Evolutionary conservation across 2,329 filamentous ascomycete genomes (phyloP), one percentile per base, ranked within the genome.

Genomic region (Phyllosticta citrichinensis): DNA sequence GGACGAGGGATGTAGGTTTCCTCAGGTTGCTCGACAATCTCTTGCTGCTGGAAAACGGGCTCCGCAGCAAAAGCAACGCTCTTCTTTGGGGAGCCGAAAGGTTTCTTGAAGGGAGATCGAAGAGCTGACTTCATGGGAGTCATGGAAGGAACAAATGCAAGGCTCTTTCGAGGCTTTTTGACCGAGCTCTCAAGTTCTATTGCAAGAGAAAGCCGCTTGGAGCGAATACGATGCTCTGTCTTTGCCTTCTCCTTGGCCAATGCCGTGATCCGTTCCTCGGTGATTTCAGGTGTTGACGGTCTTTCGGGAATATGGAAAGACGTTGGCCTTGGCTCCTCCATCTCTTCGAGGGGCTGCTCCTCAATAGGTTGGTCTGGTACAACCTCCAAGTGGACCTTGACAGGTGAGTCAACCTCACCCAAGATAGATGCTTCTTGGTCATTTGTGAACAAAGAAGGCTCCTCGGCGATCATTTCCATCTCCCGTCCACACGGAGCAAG

Each of bases 21-120:
- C 1, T 54, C 54, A 17, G 67, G 63, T 5, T 50, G 54, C 10
- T 51, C 30, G 10, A 35, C 3, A 8, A 30, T 25, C 10, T 60
- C 50, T 14, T 68, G 63, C 20, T 58, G 51, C 19, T 58, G 35
- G 24, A 50, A 33, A 5, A 24, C 52, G 22, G 56, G 52, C 25
- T 62, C 55, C 17, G 40, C n/a, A 47, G 56, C 60, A 69, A 69
- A 74, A 12, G 68, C 71, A 11, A 74, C 73, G 20, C 67, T 66
- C 65, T 74, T 74, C 68, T 74, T 74, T 1, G 70, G 71, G 10
- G 70, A 70, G 0, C 66, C 55, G 14, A 66, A 66, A 11, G 63
- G 62, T 63, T 71, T 74, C 58, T 71, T 63, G 40, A 61, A 55
- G 17, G 73, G 73, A n/a, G 73, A 74, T 30, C 70, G 69, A 2